A percentile compares a stretch with the other conserved stretches of the same genome.
phyloP scores from a whole-genome alignment of 108 stramenopile genomes.

The Aurantiochytrium sp. region DNA sequence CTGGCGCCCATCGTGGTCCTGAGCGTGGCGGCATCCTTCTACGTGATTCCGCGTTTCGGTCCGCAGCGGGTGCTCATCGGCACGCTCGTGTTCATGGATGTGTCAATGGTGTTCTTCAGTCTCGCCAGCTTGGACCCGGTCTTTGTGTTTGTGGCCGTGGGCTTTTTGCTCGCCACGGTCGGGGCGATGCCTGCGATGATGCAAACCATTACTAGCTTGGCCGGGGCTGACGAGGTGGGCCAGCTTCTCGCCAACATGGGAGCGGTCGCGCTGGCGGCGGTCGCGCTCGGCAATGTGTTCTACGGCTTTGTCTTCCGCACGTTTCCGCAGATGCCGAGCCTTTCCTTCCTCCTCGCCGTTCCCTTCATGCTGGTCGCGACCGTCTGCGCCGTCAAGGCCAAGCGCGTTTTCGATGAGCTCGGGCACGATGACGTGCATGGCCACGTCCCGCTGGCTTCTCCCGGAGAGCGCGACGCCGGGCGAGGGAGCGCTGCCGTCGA shows the following conservation, averaged over 20 bases:
- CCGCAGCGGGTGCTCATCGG: neutral
- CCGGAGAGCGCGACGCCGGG: no score
- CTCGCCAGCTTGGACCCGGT: neutral
- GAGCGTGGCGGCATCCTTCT: neutral
- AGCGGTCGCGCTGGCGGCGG: neutral
- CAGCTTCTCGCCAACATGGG: conserved; percentile 1
- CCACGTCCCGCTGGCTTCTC: neutral
- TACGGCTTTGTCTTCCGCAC: conserved; percentile 2
- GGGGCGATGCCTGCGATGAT: neutral
- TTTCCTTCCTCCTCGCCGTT: neutral
- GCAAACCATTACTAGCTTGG: neutral
- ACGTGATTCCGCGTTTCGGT: neutral
- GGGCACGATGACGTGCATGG: neutral
- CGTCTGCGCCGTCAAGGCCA: neutral
- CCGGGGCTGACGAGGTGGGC: neutral
- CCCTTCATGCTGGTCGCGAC: neutral
- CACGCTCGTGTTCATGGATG: neutral
- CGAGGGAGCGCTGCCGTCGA: no score
- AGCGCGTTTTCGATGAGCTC: neutral
- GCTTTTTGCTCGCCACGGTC: neutral
- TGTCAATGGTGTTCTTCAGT: neutral
- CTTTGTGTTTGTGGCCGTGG: neutral
- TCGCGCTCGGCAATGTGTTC: neutral
- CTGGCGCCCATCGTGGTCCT: neutral
- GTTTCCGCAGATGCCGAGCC: neutral